Base-by-base conservation (phyloP, 2,329 filamentous ascomycete species). In the Penicillium palitans region DNA sequence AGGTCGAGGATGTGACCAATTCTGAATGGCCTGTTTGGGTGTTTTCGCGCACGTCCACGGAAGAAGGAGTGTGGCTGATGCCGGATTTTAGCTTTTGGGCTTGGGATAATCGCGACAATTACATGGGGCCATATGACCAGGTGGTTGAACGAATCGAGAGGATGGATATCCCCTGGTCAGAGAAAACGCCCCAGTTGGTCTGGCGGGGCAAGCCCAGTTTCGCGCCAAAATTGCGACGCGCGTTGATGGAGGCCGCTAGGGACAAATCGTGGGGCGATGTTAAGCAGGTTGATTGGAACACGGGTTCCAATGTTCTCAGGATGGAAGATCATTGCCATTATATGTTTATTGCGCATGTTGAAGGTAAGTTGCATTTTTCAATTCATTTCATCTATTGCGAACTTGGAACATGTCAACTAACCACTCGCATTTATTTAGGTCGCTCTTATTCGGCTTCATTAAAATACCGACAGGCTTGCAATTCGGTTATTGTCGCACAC, bases 251-350 rank as follows among this genome's bases (percentile, higher is more conserved):
- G 49, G 69, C 70, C 5, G 73, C 76, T 8, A 66, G 71, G 40
- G 70, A 74, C 54, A 72, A 80, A 63, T 59, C 72, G 1, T 83
- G 80, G 81, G 77, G 76, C 3, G 79, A 81, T 64, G 78, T 82
- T 24, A 74, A 74, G 60, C 69, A 71, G 52, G 68, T 78, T 29
- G 66, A 75, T 49, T 80, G 78, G 76, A 61, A 66, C 13, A 68
- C 72, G 7, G 73, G 72, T 25, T 62, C 72, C 40, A 77, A 81
- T 55, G 75, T 81, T 7, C 66, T 82, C 5, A 74, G 70, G 29
- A 81, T 83, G 68, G 77, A 80, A 35, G 79, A 83, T 51, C 81
- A 83, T 66, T 84, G 82, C 68, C 74, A 75, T 31, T 83, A 82
- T 62, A 79, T 80, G 69, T 84, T 79, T 61, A 78, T 83, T 24